These are phyloP conservation scores for Rhizophora apiculata DNA, from an alignment of 345 rosid species.

Conservation along the genomic window DNA sequence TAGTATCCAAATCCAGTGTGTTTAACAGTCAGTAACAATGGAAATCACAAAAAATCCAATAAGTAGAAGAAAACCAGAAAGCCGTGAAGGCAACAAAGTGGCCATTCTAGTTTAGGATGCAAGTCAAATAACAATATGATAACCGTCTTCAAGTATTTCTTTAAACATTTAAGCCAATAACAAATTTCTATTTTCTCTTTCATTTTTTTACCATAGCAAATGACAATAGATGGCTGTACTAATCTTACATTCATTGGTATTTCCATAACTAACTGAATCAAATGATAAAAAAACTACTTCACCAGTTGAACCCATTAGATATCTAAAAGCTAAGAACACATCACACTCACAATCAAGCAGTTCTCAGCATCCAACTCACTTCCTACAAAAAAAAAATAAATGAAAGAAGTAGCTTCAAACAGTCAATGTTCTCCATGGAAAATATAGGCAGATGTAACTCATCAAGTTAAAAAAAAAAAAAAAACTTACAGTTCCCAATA, in stretches of 20 bases:
- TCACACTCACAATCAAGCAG: background rate
- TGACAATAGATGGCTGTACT: background rate
- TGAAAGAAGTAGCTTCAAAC: background rate
- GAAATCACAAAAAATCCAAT: background rate
- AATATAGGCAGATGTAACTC: constrained; percentile 14
- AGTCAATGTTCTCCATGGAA: background rate
- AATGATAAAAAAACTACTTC: background rate
- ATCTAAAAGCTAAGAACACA: background rate
- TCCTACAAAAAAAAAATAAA: background rate
- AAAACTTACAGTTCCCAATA: constrained; percentile 96
- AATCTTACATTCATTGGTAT: background rate
- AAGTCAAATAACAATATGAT: background rate
- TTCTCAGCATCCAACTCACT: background rate
- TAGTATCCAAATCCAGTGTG: background rate
- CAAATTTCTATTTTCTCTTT: background rate
- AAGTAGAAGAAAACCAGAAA: background rate
- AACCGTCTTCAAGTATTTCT: background rate
- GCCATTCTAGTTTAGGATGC: background rate
- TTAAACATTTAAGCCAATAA: background rate
- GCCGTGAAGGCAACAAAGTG: background rate
- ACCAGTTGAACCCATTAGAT: background rate
- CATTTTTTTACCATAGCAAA: background rate
- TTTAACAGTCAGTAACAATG: background rate
- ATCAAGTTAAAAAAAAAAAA: constrained; percentile 18
- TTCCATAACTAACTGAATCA: background rate